Percentiles rank a stretch among this genome's conserved stretches.
Conservation (phyloP, 371 early-diverging fungal genomes). For the Saksenaea vasiformis region DNA sequence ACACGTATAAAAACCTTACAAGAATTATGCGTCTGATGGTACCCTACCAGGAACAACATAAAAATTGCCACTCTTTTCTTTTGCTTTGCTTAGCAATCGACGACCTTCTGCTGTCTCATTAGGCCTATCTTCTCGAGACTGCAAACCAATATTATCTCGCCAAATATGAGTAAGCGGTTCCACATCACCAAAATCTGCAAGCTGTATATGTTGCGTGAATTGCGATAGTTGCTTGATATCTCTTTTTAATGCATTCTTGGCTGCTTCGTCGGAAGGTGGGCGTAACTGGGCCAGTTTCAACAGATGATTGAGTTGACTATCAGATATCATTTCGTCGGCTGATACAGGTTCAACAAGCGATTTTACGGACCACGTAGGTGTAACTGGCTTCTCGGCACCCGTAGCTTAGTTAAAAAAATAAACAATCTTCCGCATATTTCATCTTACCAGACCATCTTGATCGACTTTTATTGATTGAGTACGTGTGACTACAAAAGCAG, state of each 20-base stretch:
- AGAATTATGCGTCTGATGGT: background rate
- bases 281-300: constrained; percentile 33
- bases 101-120: constrained; percentile 18
- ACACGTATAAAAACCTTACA: too few relatives aligned
- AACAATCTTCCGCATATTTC: background rate
- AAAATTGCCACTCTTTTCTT: constrained; percentile 35
- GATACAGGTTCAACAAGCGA: constrained; percentile 19
- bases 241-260: constrained; percentile 18
- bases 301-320: constrained; percentile 36
- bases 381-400: constrained; percentile 15
- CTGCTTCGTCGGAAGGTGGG: constrained; percentile 12
- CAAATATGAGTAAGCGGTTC: constrained; percentile 39
- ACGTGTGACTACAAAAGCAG: background rate
- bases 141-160: constrained; percentile 23
- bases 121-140: constrained; percentile 19
- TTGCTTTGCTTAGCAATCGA: constrained; percentile 26
- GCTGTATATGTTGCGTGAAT: constrained; percentile 33
- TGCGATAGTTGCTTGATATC: constrained; percentile 36
- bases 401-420: background rate
- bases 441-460: constrained; percentile 1
- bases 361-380: constrained; percentile 35
- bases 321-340: constrained; percentile 19
- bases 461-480: background rate
- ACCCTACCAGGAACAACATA: constrained; percentile 23
- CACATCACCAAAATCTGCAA: constrained; percentile 14